phyloP scores from a whole-genome alignment of 305 asterid genomes.

The Fraxinus velutina region DNA sequence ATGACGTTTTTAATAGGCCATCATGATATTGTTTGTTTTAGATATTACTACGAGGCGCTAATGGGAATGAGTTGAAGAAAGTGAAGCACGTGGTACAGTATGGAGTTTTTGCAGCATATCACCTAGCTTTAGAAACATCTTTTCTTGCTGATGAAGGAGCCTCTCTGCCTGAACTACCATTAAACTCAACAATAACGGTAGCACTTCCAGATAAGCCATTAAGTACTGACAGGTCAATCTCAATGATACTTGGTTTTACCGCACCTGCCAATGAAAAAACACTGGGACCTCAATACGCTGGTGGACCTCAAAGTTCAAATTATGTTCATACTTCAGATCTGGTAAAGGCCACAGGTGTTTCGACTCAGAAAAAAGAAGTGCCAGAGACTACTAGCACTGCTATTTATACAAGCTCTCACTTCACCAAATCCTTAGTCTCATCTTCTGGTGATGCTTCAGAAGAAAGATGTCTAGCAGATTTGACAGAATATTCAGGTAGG shows the following conservation, averaged over 20 bases:
- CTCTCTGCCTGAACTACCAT: constrained; percentile 73
- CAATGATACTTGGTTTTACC: constrained; percentile 60
- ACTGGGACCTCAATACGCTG: constrained; percentile 41
- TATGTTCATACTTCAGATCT: constrained; percentile 54
- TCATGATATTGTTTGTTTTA: constrained; percentile 40
- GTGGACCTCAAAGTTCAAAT: constrained; percentile 50
- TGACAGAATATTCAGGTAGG: constrained; percentile 31
- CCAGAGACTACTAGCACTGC: constrained; percentile 27
- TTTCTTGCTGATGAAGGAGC: constrained; percentile 99
- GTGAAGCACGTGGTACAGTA: constrained; percentile 91
- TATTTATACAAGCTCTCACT: constrained; percentile 35
- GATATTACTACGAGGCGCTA: constrained; percentile 93
- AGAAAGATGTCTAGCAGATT: constrained; percentile 29
- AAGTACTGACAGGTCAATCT: constrained; percentile 64
- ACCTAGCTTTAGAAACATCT: constrained; percentile 92
- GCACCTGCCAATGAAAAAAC: constrained; percentile 41
- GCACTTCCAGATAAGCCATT: constrained; percentile 78
- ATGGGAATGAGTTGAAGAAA: constrained; percentile 85
- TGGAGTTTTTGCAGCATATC: constrained; percentile 96
- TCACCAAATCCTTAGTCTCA: constrained; percentile 32
- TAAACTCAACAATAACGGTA: constrained; percentile 64
- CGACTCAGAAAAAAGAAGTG: constrained; percentile 35
- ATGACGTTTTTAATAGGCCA: constrained; percentile 8
- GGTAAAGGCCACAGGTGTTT: constrained; percentile 30
- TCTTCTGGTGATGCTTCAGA: constrained; percentile 38